Conservation (phyloP, 2,329 filamentous ascomycete species). For the Xylaria sp. region DNA sequence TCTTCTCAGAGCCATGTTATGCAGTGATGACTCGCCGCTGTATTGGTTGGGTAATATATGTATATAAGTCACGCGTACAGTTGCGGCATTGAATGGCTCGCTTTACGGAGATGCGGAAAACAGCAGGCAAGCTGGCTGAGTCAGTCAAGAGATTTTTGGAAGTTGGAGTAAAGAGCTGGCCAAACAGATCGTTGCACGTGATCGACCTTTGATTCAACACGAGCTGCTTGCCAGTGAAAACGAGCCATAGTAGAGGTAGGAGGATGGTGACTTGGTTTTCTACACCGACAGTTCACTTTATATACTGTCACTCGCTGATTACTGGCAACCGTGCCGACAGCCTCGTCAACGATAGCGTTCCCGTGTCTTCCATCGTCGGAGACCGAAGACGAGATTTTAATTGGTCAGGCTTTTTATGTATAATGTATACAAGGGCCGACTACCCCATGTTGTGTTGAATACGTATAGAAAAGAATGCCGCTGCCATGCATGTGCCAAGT, state of each 20-base stretch:
- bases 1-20: background rate
- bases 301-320: background rate
- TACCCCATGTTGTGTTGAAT: background rate
- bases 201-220: constrained; percentile 19
- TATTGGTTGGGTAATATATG: constrained; percentile 27
- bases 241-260: background rate
- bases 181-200: constrained; percentile 17
- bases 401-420: background rate
- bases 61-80: constrained; percentile 13
- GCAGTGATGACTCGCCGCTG: constrained; percentile 26
- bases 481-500: background rate
- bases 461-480: constrained; percentile 15
- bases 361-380: constrained; percentile 1
- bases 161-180: constrained; percentile 20
- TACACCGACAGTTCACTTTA: constrained; percentile 8
- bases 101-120: constrained; percentile 23
- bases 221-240: background rate
- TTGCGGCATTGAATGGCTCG: constrained; percentile 23
- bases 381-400: background rate
- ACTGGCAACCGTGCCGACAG: background rate
- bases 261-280: background rate
- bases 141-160: constrained; percentile 16
- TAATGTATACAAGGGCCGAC: background rate
- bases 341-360: background rate
- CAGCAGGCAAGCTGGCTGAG: constrained; percentile 19